Evolutionary conservation across 2,329 filamentous ascomycete species (phyloP), one percentile per base, ranked within the genome.

Genomic region (Calonectria pteridis): DNA sequence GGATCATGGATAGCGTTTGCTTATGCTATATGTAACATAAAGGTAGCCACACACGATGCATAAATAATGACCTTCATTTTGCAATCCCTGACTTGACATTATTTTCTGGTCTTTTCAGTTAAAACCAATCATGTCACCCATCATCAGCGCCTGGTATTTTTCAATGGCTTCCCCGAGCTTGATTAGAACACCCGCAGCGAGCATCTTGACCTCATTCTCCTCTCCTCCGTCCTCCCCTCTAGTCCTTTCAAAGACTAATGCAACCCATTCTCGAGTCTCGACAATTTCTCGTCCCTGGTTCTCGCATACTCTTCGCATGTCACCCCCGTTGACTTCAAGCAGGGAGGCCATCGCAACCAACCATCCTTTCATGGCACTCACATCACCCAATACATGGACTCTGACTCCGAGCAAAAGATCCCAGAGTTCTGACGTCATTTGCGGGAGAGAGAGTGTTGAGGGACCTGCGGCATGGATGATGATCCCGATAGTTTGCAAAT

Each of bases 251-350:
- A 98, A 97, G 1, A 98, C 90, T 69, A 88, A 88, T 53, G 92
- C 89, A 1, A 94, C 94, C 97, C 97, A 99, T 80, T 95, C 94
- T 79, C 94, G 91, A 73, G 95, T 94, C 88, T 98, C 96, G 66
- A 98, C 89, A 28, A 98, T 86, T 83, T 96, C 92, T 70, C 92
- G 91, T 0, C 94, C 93, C 78, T 95, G 91, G 71, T 93, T 91
- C 73, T 92, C 91, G 63, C 95, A 96, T 3, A 99, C 83, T 2
- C 91, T 88, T 77, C 92, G 87, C 85, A 93, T 91, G 73, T 95
- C 91, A 63, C 91, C 90, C 40, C 90, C 92, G 73, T 98, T 98
- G 46, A 98, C 89, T 80, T 98, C 95, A 18, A 99, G 84, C 67
- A 98, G 83, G 9, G 94, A 94, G 64, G 98, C 87, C 73, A 98